Evolutionary conservation across 1,139 yeast species (phyloP).

Genomic region (Suhomyces bolitotheri): DNA sequence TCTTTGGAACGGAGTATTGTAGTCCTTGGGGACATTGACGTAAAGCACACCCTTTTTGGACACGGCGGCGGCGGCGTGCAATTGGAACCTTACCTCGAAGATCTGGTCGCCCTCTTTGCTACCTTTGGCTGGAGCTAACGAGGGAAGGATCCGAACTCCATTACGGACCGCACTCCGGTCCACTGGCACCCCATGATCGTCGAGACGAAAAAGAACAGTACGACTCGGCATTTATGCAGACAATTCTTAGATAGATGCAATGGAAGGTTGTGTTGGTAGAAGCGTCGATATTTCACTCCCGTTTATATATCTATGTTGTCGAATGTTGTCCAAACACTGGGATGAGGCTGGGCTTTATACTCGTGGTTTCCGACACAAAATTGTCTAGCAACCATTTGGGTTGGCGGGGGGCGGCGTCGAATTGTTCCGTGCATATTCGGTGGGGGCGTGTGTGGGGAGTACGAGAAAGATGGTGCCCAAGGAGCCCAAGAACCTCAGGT

Average conservation of each 20-base stretch:
- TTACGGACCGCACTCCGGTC: conserved; percentile 42
- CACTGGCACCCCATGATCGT: conserved; percentile 59
- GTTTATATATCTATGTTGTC: too few species aligned
- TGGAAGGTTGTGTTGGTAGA: neutral
- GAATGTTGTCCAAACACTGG: too few species aligned
- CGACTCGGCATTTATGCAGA: conserved; percentile 9
- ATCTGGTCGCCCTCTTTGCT: conserved; percentile 46
- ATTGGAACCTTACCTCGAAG: conserved; percentile 57
- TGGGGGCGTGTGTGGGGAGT: neutral
- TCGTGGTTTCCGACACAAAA: neutral
- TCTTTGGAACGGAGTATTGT: conserved; percentile 52
- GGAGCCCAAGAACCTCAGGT: too few species aligned
- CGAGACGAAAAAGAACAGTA: conserved; percentile 50
- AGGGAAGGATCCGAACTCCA: conserved; percentile 69
- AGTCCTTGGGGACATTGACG: conserved; percentile 67
- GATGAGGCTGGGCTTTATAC: neutral
- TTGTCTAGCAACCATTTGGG: neutral
- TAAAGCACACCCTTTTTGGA: conserved; percentile 69
- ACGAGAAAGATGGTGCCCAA: neutral
- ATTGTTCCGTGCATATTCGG: neutral
- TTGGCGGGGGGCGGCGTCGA: too few species aligned
- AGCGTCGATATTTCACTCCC: too few species aligned
- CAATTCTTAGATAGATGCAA: too few species aligned
- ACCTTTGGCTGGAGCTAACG: conserved; percentile 47
- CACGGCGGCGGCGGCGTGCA: conserved; percentile 75